Percentiles rank a stretch among this genome's conserved stretches.
phyloP scores from a whole-genome alignment of 2,329 filamentous ascomycete genomes.

The Lasiodiplodia sp. region DNA sequence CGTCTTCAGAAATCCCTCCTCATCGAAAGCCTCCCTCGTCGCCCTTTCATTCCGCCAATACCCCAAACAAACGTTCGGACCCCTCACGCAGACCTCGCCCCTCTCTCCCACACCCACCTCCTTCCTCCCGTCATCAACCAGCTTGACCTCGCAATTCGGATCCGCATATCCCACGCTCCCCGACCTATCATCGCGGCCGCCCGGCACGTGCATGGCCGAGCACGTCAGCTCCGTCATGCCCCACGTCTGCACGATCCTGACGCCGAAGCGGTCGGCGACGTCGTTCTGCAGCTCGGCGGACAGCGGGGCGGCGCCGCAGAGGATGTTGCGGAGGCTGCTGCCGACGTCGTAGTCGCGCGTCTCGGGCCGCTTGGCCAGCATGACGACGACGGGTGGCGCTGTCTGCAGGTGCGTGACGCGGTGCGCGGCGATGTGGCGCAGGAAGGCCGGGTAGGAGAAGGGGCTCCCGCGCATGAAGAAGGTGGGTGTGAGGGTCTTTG shows the following conservation, averaged over 20 bases:
- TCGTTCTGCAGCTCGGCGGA: constrained; percentile 48
- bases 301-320: constrained; percentile 51
- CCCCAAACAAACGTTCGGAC: constrained; percentile 12
- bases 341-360: constrained; percentile 44
- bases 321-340: constrained; percentile 42
- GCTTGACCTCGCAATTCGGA: constrained; percentile 16
- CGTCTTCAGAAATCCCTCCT: constrained; percentile 26
- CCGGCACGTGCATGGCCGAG: constrained; percentile 40
- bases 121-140: constrained; percentile 5
- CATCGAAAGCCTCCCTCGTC: constrained; percentile 29
- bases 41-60: constrained; percentile 31
- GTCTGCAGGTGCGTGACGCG: constrained; percentile 50
- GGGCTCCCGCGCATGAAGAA: constrained; percentile 47
- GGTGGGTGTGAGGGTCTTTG: constrained; percentile 43
- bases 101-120: background rate
- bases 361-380: constrained; percentile 48
- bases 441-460: constrained; percentile 47
- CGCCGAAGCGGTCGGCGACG: constrained; percentile 43
- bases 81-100: constrained; percentile 10
- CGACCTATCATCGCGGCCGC: constrained; percentile 16
- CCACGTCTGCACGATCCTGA: constrained; percentile 54
- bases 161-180: constrained; percentile 17
- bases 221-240: constrained; percentile 62
- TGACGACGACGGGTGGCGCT: constrained; percentile 48
- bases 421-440: constrained; percentile 46